Evolutionary conservation across 1,139 yeast species (phyloP).

Genomic region (Arxiozyma bovina): DNA sequence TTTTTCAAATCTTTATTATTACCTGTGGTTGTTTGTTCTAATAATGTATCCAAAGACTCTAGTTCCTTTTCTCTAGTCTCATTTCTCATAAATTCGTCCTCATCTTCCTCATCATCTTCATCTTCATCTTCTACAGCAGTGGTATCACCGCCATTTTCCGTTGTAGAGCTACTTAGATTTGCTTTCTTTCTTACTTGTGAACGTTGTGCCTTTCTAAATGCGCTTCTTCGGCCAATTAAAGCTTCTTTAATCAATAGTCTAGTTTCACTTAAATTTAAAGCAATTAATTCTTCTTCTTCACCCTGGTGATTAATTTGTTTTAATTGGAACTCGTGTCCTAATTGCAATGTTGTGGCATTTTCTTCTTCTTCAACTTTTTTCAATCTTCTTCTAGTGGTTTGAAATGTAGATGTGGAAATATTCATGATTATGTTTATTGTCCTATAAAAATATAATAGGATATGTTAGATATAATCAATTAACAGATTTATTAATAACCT

Average conservation of each 20-base stretch:
- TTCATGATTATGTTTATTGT: slow-evolving; percentile 46
- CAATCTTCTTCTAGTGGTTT: slow-evolving; percentile 68
- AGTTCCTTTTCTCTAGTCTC: slow-evolving; percentile 32
- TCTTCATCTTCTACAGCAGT: slow-evolving; percentile 15
- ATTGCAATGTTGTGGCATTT: slow-evolving; percentile 74
- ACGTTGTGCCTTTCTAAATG: slow-evolving; percentile 34
- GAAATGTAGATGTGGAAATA: slow-evolving; percentile 80
- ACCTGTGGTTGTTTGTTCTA: slow-evolving; percentile 42
- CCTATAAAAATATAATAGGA: not conserved
- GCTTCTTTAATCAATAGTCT: slow-evolving; percentile 86
- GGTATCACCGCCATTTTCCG: slow-evolving; percentile 9
- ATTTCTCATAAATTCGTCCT: slow-evolving; percentile 28
- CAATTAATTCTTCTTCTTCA: slow-evolving; percentile 64
- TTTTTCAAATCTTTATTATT: slow-evolving; percentile 75
- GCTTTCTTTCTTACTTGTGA: slow-evolving; percentile 34
- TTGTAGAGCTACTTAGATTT: slow-evolving; percentile 23
- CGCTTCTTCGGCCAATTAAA: slow-evolving; percentile 62
- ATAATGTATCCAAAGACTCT: slow-evolving; percentile 27
- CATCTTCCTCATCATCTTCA: slow-evolving; percentile 34
- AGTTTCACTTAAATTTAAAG: slow-evolving; percentile 83
- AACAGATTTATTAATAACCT: not conserved
- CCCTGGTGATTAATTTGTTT: slow-evolving; percentile 77
- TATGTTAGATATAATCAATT: not conserved
- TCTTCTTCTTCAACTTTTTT: slow-evolving; percentile 72
- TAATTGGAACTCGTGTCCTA: slow-evolving; percentile 88